Percentiles rank a stretch among this genome's conserved stretches.
phyloP scores from a whole-genome alignment of 345 rosid genomes.

The Euphorbia tirucalli region DNA sequence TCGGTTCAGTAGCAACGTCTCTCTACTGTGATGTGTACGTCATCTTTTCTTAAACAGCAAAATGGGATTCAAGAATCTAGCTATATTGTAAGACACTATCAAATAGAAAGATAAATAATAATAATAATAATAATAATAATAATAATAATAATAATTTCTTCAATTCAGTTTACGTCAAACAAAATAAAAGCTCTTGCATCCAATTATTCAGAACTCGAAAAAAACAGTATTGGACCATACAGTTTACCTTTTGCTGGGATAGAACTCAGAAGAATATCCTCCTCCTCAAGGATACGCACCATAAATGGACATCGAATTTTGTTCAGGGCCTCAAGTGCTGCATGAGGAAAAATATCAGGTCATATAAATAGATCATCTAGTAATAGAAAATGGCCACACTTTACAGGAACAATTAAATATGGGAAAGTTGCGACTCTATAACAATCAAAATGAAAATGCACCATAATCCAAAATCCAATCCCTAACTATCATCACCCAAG shows the following conservation, averaged over 20 bases:
- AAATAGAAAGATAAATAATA: too few species aligned
- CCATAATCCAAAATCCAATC: background rate
- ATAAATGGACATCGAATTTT: slow-evolving; percentile 57
- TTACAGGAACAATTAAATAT: background rate
- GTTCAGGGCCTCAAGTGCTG: slow-evolving; percentile 74
- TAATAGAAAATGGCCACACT: background rate
- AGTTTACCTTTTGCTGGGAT: slow-evolving; percentile 58
- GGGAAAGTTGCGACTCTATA: background rate
- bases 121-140: too few species aligned
- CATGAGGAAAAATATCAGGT: slow-evolving; percentile 20
- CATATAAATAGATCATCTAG: background rate
- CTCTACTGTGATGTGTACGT: background rate
- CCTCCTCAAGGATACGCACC: slow-evolving; percentile 60
- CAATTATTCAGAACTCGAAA: slow-evolving; percentile 4
- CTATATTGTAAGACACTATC: too few species aligned
- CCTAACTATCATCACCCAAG: background rate
- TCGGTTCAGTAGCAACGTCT: background rate
- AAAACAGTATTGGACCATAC: background rate
- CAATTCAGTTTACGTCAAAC: too few species aligned
- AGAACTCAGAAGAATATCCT: slow-evolving; percentile 55
- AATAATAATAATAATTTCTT: too few species aligned
- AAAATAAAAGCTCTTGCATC: background rate
- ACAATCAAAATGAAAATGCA: background rate
- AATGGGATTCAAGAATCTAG: too few species aligned
- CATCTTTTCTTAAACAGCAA: too few species aligned